A percentile compares a stretch with the other conserved stretches of the same genome.
Conservation (phyloP, 2,329 filamentous ascomycete genomes). For the Daldinia sp. region DNA sequence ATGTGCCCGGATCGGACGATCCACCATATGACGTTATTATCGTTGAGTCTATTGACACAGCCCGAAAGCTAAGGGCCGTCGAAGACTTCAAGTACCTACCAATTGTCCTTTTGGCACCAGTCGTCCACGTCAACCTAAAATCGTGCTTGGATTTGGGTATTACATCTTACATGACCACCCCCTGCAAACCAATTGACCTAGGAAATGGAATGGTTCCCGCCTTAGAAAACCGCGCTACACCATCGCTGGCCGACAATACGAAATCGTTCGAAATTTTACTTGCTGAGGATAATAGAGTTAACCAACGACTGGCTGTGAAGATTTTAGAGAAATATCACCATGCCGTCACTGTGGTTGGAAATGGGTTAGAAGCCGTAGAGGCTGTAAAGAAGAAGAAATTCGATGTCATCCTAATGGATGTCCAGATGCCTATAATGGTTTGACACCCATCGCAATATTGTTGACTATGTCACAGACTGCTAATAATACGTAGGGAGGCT, state of each 20-base stretch:
- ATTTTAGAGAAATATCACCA: conserved; percentile 98
- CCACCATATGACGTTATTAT: conserved; percentile 93
- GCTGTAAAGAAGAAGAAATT: conserved; percentile 92
- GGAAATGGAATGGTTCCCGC: conserved; percentile 97
- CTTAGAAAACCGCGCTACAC: conserved; percentile 89
- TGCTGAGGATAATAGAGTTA: conserved; percentile 97
- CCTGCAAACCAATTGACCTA: conserved; percentile 91
- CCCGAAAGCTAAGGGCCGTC: conserved; percentile 81
- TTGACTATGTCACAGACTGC: conserved; percentile 1
- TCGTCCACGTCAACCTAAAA: conserved; percentile 91
- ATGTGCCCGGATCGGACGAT: conserved; percentile 61
- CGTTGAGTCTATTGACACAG: conserved; percentile 91
- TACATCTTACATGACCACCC: conserved; percentile 99
- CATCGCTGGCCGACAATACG: conserved; percentile 90
- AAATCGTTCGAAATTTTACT: conserved; percentile 95
- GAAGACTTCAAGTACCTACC: conserved; percentile 99
- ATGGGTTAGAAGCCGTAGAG: conserved; percentile 91
- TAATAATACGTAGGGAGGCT: conserved; percentile 72
- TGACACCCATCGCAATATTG: conserved; percentile 45
- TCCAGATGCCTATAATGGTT: conserved; percentile 99
- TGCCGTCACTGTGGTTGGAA: conserved; percentile 90
- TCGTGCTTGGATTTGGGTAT: conserved; percentile 94
- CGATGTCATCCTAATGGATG: conserved; percentile 98
- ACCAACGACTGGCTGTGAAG: conserved; percentile 94
- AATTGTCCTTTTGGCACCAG: conserved; percentile 87